phyloP scores from a whole-genome alignment of 1,284 basidiomycete genomes.

The Cryptococcus depauperatus region DNA sequence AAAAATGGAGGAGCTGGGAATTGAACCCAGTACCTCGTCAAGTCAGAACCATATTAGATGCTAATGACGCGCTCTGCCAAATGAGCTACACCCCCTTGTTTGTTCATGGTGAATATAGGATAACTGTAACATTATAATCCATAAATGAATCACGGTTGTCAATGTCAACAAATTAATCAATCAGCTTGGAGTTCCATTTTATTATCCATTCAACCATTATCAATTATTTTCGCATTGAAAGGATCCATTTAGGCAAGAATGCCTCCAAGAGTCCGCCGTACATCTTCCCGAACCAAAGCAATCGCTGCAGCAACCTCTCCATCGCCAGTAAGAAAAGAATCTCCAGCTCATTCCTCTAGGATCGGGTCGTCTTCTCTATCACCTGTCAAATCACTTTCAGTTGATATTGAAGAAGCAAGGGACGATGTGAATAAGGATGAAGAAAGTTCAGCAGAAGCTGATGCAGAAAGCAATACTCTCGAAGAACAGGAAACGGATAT shows the following conservation, averaged over 20 bases:
- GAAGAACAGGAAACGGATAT: background rate
- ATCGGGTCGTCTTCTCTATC: constrained; percentile 9
- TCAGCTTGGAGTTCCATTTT: too few relatives aligned
- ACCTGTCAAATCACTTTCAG: constrained; percentile 7
- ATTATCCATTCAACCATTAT: too few relatives aligned
- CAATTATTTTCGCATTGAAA: too few relatives aligned
- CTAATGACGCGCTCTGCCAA: constrained; percentile 7
- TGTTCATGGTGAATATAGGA: too few relatives aligned
- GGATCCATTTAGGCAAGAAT: too few relatives aligned
- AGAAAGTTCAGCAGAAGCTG: background rate
- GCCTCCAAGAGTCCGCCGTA: background rate
- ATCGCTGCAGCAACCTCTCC: background rate
- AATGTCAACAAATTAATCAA: too few relatives aligned
- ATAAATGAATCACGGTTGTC: too few relatives aligned
- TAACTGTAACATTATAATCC: too few relatives aligned
- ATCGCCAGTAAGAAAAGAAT: background rate
- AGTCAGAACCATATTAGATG: background rate
- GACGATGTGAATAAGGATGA: constrained; percentile 3
- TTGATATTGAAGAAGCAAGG: constrained; percentile 1
- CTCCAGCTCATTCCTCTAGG: too few relatives aligned
- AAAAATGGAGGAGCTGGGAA: constrained; percentile 5
- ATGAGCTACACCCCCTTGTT: constrained; percentile 4
- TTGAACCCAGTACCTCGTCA: constrained; percentile 7
- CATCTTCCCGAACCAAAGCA: background rate
- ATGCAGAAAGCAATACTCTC: background rate